phyloP scores from a whole-genome alignment of 345 rosid genomes.

The Odontarrhena argentea region DNA sequence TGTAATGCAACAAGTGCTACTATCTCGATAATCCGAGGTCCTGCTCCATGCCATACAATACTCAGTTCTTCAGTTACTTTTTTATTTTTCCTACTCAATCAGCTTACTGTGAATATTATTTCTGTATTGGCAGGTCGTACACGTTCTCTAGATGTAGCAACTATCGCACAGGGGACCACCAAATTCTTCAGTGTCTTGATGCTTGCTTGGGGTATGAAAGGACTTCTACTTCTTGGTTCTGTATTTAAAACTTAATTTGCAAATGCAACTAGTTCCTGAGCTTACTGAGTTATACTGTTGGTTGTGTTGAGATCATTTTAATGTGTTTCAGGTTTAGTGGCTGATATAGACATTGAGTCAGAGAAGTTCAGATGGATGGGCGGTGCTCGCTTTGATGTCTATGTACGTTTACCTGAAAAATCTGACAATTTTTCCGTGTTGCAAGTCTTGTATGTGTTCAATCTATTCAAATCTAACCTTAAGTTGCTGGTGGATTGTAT shows the following conservation, averaged over 20 bases:
- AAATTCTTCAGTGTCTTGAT: slow-evolving; percentile 81
- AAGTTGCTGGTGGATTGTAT: neutral
- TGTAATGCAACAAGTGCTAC: slow-evolving; percentile 67
- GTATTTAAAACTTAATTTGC: slow-evolving; percentile 12
- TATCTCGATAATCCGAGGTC: slow-evolving; percentile 86
- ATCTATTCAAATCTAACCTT: neutral
- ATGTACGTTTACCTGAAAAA: slow-evolving; percentile 54
- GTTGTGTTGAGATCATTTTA: slow-evolving; percentile 18
- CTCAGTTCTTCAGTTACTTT: neutral
- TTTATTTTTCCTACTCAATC: neutral
- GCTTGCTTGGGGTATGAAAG: slow-evolving; percentile 89
- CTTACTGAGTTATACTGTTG: neutral
- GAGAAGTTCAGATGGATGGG: slow-evolving; percentile 99
- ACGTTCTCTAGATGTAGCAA: slow-evolving; percentile 76
- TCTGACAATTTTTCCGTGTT: slow-evolving; percentile 2
- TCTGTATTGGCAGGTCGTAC: slow-evolving; percentile 61
- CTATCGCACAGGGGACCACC: slow-evolving; percentile 69
- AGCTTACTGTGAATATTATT: slow-evolving; percentile 15
- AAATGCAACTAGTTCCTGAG: slow-evolving; percentile 3
- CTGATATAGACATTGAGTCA: slow-evolving; percentile 94
- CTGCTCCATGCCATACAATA: slow-evolving; percentile 20
- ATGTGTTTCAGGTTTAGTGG: slow-evolving; percentile 70
- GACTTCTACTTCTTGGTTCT: slow-evolving; percentile 14
- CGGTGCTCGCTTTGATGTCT: slow-evolving; percentile 75
- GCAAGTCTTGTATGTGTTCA: slow-evolving; percentile 8